phyloP scores from a whole-genome alignment of 805 yeast species.

The Candida caryicola region DNA sequence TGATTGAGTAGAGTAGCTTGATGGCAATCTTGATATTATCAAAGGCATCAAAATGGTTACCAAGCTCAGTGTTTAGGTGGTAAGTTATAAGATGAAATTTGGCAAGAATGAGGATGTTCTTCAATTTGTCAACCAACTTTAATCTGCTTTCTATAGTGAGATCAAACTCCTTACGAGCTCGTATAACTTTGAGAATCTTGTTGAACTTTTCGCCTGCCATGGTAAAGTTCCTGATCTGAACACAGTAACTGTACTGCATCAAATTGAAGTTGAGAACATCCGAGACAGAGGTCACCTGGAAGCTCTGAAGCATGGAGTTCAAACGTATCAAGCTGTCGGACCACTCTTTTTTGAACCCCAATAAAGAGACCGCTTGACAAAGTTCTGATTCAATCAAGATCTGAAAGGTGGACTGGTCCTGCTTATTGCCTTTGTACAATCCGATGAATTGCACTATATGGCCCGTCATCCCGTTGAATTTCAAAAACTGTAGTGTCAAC shows the following conservation, averaged over 20 bases:
- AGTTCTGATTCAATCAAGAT: conserved; percentile 12
- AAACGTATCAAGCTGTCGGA: conserved; percentile 16
- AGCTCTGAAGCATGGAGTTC: conserved; percentile 13
- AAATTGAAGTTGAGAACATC: conserved; percentile 25
- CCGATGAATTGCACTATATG: conserved; percentile 19
- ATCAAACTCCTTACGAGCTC: conserved; percentile 28
- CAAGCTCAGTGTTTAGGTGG: conserved; percentile 15
- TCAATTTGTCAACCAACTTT: conserved; percentile 19
- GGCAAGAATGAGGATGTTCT: conserved; percentile 30
- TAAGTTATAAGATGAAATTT: conserved; percentile 34
- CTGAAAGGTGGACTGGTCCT: conserved; percentile 1
- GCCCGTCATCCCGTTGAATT: conserved; percentile 24
- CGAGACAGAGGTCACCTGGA: conserved; percentile 7
- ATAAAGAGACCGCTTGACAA: conserved; percentile 8
- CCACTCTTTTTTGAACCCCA: conserved; percentile 8
- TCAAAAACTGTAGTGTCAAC: conserved; percentile 20
- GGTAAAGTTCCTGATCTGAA: conserved; percentile 16
- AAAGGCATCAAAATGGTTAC: conserved; percentile 28
- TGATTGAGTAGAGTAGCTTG: conserved; percentile 51
- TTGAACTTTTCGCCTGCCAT: conserved; percentile 22
- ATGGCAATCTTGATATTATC: conserved; percentile 47
- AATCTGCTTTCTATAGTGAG: conserved; percentile 13
- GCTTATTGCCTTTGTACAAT: conserved; percentile 12
- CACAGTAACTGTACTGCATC: conserved; percentile 27
- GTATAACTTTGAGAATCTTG: conserved; percentile 21